phyloP scores from a whole-genome alignment of 148 eudicot genomes.

The Vaccinium myrtillus region DNA sequence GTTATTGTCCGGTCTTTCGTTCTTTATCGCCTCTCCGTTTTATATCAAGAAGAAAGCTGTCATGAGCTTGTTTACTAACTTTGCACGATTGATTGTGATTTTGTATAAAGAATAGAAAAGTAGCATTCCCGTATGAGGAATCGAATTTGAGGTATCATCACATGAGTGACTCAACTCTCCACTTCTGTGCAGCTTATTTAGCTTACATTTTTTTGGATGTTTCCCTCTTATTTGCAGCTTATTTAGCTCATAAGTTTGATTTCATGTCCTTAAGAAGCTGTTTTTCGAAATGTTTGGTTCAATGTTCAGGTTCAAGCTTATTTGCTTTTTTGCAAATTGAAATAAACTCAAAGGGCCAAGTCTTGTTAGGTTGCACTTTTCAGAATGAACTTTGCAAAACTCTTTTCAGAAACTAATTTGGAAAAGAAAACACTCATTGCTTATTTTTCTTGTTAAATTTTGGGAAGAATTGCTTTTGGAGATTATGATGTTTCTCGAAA shows the following conservation, averaged over 20 bases:
- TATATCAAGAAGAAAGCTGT: constrained; percentile 48
- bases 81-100: constrained; percentile 53
- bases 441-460: no score
- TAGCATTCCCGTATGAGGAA: constrained; percentile 25
- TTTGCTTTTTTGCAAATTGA: no score
- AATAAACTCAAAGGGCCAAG: no score
- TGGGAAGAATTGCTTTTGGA: no score
- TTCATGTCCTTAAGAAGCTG: neutral
- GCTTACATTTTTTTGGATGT: neutral
- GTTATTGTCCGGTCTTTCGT: constrained; percentile 47
- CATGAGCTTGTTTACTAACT: constrained; percentile 57
- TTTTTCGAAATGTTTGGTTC: neutral
- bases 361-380: no score
- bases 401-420: no score
- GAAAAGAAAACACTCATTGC: no score
- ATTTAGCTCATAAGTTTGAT: neutral
- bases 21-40: constrained; percentile 53
- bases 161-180: constrained; percentile 29
- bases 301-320: neutral
- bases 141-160: constrained; percentile 33
- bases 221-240: neutral
- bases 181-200: no score
- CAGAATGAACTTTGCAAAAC: no score
- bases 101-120: constrained; percentile 50
- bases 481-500: no score